Evolutionary conservation across 805 yeast genomes (phyloP).

Genomic region (Tetrapisispora nanseiensis): DNA sequence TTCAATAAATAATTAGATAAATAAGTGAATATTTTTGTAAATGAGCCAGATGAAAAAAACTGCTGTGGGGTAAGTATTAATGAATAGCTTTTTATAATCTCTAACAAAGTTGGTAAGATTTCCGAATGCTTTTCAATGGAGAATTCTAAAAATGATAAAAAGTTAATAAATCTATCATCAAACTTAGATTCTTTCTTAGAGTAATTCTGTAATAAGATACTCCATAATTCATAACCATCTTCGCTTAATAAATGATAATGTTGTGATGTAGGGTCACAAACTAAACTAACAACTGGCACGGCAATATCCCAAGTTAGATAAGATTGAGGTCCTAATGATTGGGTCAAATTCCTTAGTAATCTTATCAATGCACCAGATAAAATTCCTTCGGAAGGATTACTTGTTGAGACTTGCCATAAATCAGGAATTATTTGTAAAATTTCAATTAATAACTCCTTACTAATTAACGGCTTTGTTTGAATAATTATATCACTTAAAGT

Average conservation of each 20-base stretch:
- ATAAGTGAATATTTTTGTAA: slow-evolving; percentile 34
- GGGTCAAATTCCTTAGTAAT: slow-evolving; percentile 45
- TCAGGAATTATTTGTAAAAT: slow-evolving; percentile 54
- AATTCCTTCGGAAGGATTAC: slow-evolving; percentile 29
- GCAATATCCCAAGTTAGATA: slow-evolving; percentile 44
- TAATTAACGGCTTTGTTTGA: slow-evolving; percentile 54
- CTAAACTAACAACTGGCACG: slow-evolving; percentile 50
- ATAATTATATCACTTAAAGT: slow-evolving; percentile 55
- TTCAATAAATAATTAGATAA: slow-evolving; percentile 45
- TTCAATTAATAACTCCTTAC: slow-evolving; percentile 40
- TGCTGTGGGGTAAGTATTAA: slow-evolving; percentile 36
- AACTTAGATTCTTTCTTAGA: slow-evolving; percentile 32
- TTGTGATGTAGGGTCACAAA: slow-evolving; percentile 54
- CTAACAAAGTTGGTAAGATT: slow-evolving; percentile 52
- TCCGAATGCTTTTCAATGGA: slow-evolving; percentile 68
- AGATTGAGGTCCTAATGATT: slow-evolving; percentile 46
- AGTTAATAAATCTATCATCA: slow-evolving; percentile 32
- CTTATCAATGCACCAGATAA: slow-evolving; percentile 44
- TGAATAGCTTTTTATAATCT: slow-evolving; percentile 54
- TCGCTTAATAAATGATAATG: slow-evolving; percentile 55
- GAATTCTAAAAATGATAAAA: slow-evolving; percentile 43
- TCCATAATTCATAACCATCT: slow-evolving; percentile 84
- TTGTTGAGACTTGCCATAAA: slow-evolving; percentile 57
- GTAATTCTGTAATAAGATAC: slow-evolving; percentile 51
- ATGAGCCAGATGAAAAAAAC: slow-evolving; percentile 21